Percentiles rank a stretch among this genome's conserved stretches.
These are phyloP conservation scores for Annulohypoxylon moriforme DNA, from an alignment of 495 filamentous ascomycete species.

Conservation along the genomic window DNA sequence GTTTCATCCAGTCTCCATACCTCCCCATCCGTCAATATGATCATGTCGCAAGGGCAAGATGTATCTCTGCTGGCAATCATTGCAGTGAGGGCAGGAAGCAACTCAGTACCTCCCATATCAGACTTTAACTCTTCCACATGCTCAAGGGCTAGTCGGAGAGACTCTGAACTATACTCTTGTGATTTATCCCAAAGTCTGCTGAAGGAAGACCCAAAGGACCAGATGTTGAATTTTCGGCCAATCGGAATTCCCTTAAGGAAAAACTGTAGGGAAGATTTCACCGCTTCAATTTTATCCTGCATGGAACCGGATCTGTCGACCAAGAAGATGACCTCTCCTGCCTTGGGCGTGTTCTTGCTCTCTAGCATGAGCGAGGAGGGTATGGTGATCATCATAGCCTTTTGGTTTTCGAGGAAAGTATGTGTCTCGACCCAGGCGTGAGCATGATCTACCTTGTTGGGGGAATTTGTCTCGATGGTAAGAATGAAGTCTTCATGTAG, in stretches of 20 bases:
- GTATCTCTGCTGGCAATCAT: not conserved
- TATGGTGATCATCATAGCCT: conserved; percentile 9
- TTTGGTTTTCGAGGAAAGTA: conserved; percentile 1
- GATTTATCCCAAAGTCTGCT: not conserved
- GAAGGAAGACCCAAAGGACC: not conserved
- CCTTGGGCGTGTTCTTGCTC: not conserved
- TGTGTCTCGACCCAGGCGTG: conserved; percentile 10
- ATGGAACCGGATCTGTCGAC: conserved; percentile 12
- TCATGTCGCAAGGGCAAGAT: conserved; percentile 10
- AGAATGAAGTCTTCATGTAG: conserved; percentile 7
- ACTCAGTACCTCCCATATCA: conserved; percentile 10
- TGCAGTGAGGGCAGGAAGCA: not conserved
- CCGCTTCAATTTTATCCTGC: conserved; percentile 7
- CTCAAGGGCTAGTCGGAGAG: conserved; percentile 1
- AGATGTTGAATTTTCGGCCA: conserved; percentile 7
- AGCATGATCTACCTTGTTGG: not conserved
- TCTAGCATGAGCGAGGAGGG: conserved; percentile 5
- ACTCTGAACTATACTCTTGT: conserved; percentile 1
- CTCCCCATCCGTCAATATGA: conserved; percentile 12
- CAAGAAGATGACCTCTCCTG: conserved; percentile 7
- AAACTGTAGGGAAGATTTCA: conserved; percentile 8
- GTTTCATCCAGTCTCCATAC: conserved; percentile 7
- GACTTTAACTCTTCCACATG: not conserved
- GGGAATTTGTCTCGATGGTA: conserved; percentile 8
- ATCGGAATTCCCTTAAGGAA: conserved; percentile 12